Evolutionary conservation across 2,329 filamentous ascomycete species (phyloP), one percentile per base, ranked within the genome.

Genomic region (Cercospora citrullina): DNA sequence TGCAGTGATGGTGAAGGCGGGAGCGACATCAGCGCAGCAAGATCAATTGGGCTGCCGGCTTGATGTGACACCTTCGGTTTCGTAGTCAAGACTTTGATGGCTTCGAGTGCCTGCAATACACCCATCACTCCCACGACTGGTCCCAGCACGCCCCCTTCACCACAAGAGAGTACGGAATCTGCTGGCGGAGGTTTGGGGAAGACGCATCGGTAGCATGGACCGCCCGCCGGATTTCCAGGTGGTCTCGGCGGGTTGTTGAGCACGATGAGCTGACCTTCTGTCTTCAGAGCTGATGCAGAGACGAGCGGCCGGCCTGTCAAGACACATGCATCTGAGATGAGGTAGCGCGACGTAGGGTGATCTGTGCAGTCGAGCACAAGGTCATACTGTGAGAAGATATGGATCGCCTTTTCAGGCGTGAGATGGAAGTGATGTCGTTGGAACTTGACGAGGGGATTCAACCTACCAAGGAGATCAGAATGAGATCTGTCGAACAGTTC

Each of bases 81-180:
- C 7, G 87, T 85, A 16, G 97, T 84, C n/a, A 97, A 79, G n/a
- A 78, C 39, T 77, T 96, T 95, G 75, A 98, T 89, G 0, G 92
- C 89, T 80, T 98, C 93, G 1, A 96, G 83, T 0, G 95, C 94
- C 81, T 98, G 95, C 65, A 98, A 81, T 0, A 97, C 89, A 7
- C 95, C 95, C 92, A 99, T 97, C 0, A 89, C 86, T 0, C 95
- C 95, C 0, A 99, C 95, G 0, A 97, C 93, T 0, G 95, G 94
- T 0, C 95, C 95, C 1, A 99, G 76, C 8, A 99, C 93, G 0
- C 95, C 95, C 9, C 94, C 94, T 77, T 99, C 95, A 48, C 94
- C 93, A 75, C 95, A 99, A 68, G 90, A 93, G 1, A 92, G 85
- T 0, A 97, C 90, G 66, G 88, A 93, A 51, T 91, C 91, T 0